Conservation (phyloP, 805 yeast genomes). For the Wickerhamiella parazyma region DNA sequence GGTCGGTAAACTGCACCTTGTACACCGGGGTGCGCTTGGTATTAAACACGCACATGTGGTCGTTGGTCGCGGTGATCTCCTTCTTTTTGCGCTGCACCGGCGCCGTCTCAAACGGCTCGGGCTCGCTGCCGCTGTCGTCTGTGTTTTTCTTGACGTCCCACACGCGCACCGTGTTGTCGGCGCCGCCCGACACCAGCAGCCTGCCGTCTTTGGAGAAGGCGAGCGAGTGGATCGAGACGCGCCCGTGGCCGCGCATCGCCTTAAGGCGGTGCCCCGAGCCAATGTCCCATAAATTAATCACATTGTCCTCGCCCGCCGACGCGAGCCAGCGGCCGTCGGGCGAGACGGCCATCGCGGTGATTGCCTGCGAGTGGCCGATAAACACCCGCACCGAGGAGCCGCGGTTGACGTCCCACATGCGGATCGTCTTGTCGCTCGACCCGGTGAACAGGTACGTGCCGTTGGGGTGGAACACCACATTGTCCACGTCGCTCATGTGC, state of each 20-base stretch:
- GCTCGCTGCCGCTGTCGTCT: conserved; percentile 65
- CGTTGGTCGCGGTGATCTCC: conserved; percentile 70
- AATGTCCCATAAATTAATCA: conserved; percentile 84
- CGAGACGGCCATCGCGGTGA: conserved; percentile 72
- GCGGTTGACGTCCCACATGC: conserved; percentile 93
- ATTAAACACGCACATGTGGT: conserved; percentile 84
- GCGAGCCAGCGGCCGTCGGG: conserved; percentile 98
- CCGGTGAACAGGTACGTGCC: conserved; percentile 92
- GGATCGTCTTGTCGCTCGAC: conserved; percentile 82
- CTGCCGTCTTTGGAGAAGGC: conserved; percentile 79
- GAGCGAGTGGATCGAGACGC: conserved; percentile 70
- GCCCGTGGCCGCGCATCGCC: conserved; percentile 90
- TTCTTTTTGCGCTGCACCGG: conserved; percentile 30
- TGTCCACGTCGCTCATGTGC: conserved; percentile 89
- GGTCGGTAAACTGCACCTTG: conserved; percentile 80
- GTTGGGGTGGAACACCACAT: conserved; percentile 91
- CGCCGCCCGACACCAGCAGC: conserved; percentile 80
- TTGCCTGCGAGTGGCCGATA: conserved; percentile 84
- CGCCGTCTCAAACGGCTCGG: conserved; percentile 41
- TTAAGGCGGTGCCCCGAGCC: conserved; percentile 82
- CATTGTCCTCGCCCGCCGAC: conserved; percentile 84
- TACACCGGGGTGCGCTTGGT: conserved; percentile 91
- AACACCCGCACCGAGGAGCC: conserved; percentile 87
- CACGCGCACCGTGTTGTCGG: conserved; percentile 82
- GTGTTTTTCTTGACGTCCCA: conserved; percentile 92